Percentiles rank a stretch among this genome's conserved stretches.
Evolutionary conservation across 371 early-diverging fungal species (phyloP).

Genomic region (Haplosporangium sp.): DNA sequence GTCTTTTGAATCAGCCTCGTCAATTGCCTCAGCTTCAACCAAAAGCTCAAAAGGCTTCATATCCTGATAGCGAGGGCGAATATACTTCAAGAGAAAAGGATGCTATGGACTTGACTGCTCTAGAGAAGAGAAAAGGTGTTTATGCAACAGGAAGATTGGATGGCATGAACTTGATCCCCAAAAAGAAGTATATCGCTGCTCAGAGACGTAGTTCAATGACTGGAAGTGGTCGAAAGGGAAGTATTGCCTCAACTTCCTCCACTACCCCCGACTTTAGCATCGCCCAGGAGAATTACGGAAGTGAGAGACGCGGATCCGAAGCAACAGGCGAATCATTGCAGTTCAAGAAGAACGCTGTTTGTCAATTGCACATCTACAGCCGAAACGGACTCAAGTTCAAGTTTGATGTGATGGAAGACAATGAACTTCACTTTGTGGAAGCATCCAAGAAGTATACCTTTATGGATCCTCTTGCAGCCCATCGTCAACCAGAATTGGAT

Average conservation of each 20-base stretch:
- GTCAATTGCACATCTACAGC: constrained; percentile 51
- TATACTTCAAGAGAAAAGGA: constrained; percentile 53
- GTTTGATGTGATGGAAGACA: constrained; percentile 55
- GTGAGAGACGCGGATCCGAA: constrained; percentile 19
- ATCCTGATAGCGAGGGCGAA: constrained; percentile 46
- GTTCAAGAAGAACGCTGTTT: constrained; percentile 50
- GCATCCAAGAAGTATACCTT: constrained; percentile 55
- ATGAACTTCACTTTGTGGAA: constrained; percentile 53
- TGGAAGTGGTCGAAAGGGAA: constrained; percentile 12
- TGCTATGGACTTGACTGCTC: constrained; percentile 9
- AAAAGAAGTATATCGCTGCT: constrained; percentile 31
- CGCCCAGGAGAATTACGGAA: not conserved
- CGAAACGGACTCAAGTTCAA: constrained; percentile 57
- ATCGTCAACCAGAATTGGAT: constrained; percentile 44
- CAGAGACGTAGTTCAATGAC: constrained; percentile 21
- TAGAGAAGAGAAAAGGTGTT: constrained; percentile 36
- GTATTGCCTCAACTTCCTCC: not conserved
- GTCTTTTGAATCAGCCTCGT: constrained; percentile 21
- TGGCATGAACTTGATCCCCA: constrained; percentile 37
- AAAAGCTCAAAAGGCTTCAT: constrained; percentile 1
- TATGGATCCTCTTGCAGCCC: constrained; percentile 49
- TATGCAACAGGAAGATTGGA: constrained; percentile 45
- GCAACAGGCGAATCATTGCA: constrained; percentile 1
- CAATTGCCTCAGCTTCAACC: constrained; percentile 1
- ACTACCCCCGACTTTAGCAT: not conserved